Base-by-base conservation (phyloP, 495 filamentous ascomycete genomes). In the Aspergillus heteromorphus region DNA sequence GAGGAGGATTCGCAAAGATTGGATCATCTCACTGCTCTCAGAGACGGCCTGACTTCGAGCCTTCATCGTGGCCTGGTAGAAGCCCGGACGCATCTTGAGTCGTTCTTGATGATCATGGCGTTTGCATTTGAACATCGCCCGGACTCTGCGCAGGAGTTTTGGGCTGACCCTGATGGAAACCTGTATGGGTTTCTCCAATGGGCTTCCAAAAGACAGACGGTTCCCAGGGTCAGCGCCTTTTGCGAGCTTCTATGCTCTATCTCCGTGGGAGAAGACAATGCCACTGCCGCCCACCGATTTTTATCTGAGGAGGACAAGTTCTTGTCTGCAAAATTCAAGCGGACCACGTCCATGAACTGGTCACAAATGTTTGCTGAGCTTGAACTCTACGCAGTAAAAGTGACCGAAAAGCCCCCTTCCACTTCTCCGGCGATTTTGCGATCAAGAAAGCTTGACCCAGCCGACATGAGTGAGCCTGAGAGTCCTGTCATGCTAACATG, bases 191-290 rank as follows among this genome's bases (percentile, higher is more conserved):
- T 99, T 64, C 75, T 99, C 56, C 86, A 91, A 52, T 99, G 95
- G 95, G 89, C 92, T 21, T 95, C 95, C 2, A 85, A 85, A 56
- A 80, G 92, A 58, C 90, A 92, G 58, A 93, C 93, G 7, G 95
- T 95, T 6, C 93, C 93, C 16, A 83, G 95, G 27, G 91, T 91
- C 49, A 91, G 89, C 62, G 91, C 92, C 14, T 97, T 97, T 61
- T 97, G 92, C 67, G 95, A 97, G 67, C 87, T 97, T 84, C 77
- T 99, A 9, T 85, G 88, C 61, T 83, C 91, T 1, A 81, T 99
- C 47, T 88, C 95, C 0, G 79, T 84, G 31, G 88, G 88, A 30
- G 83, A 88, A 49, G 81, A 87, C 48, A 89, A 87, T 59, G 92
- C 91, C 10, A 82, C 83, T 34, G 75, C 86, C 18, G 90, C 91